Base-by-base conservation (phyloP, 768 basidiomycete species). In the Suillus clintonianus region DNA sequence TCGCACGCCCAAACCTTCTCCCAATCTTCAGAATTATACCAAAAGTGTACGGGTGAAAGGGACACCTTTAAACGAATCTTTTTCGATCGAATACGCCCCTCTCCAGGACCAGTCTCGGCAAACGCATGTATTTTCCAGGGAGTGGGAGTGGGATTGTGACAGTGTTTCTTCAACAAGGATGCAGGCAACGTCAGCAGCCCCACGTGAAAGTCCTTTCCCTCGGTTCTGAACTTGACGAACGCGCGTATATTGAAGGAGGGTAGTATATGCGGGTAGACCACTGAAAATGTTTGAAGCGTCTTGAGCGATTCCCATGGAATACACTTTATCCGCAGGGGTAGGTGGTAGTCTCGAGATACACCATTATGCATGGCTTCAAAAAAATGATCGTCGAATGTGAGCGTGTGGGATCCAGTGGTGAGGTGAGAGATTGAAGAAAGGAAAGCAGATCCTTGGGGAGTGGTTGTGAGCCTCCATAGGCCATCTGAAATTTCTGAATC, bases 391-490 rank as follows among this genome's bases (percentile, higher is more conserved):
- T 37, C 30, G 24, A 54, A 62, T 13, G 69, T 63, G 24, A 5
- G 1, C 7, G 8, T 30, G 53, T 41, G 30, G 15, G 17, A 42
- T 27, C 27, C 27, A 27, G 27, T 27, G 17, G 43, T 72, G 11
- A 82, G 69, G 62, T 78, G 78, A 2, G 79, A 78, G 37, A 82
- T 67, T 19, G 71, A 71, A n/a, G 67, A 63, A 5, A 82, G 70
- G 65, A 79, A 80, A 4, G 67, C 65, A 1, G 68, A 42, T 5
- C 81, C 80, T 9, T 73, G 72, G 13, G 58, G 37, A 8, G 66
- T 77, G 22, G 69, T 70, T 22, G 68, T 74, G 27, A 82, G n/a
- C n/a, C n/a, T n/a, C n/a, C n/a, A n/a, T n/a, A n/a, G n/a, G n/a
- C n/a, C n/a, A n/a, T n/a, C n/a, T n/a, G n/a, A n/a, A n/a, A n/a